Evolutionary conservation across 2,329 filamentous ascomycete genomes (phyloP).

Genomic region (Trichoderma semiorbis): DNA sequence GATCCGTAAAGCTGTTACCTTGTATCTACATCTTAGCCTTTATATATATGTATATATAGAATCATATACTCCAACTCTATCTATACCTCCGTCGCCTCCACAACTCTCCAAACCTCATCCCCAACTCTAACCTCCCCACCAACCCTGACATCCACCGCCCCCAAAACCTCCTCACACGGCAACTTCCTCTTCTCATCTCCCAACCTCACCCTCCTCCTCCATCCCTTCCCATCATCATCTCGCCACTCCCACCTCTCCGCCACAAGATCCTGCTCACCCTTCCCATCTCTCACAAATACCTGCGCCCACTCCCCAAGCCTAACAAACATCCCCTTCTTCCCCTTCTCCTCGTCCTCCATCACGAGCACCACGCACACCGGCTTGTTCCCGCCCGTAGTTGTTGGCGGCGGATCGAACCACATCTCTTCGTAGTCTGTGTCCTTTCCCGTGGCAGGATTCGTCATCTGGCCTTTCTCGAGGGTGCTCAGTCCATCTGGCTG

Average conservation of each 20-base stretch:
- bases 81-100: slow-evolving; percentile 16
- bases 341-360: slow-evolving; percentile 32
- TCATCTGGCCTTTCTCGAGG: slow-evolving; percentile 58
- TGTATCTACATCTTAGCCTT: too few relatives aligned
- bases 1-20: background rate
- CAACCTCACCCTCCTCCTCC: slow-evolving; percentile 36
- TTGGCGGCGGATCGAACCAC: slow-evolving; percentile 51
- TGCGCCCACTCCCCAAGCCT: slow-evolving; percentile 54
- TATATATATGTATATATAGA: background rate
- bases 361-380: slow-evolving; percentile 39
- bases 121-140: background rate
- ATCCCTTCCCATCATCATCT: slow-evolving; percentile 25
- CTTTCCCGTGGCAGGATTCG: slow-evolving; percentile 52
- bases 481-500: slow-evolving; percentile 36
- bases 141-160: background rate
- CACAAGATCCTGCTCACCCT: slow-evolving; percentile 31
- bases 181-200: slow-evolving; percentile 34
- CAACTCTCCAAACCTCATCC: slow-evolving; percentile 18
- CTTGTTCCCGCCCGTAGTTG: slow-evolving; percentile 3
- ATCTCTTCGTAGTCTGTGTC: slow-evolving; percentile 62
- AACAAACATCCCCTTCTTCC: slow-evolving; percentile 48
- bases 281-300: slow-evolving; percentile 48
- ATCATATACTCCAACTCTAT: too few relatives aligned
- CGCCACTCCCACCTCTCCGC: slow-evolving; percentile 55
- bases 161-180: slow-evolving; percentile 32